Conservation (phyloP, 768 basidiomycete genomes). For the Russula ochroleuca region DNA sequence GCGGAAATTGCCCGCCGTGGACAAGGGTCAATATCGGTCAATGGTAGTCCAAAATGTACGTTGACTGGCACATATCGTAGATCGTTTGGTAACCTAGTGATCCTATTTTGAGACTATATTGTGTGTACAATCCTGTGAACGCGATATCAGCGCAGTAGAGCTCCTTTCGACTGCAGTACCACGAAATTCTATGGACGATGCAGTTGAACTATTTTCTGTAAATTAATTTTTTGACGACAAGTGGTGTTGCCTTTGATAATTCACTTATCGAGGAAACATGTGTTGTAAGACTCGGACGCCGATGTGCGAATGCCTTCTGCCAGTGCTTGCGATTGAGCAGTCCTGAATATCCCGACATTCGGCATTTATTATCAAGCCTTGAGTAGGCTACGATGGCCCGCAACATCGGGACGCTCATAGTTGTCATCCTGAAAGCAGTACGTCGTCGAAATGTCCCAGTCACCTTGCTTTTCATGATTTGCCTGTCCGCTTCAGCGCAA, state of each 20-base stretch:
- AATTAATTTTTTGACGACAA: background rate
- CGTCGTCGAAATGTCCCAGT: constrained; percentile 32
- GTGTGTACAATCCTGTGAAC: too few species aligned
- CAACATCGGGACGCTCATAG: constrained; percentile 90
- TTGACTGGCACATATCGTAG: too few species aligned
- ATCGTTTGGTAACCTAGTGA: too few species aligned
- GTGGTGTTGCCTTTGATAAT: background rate
- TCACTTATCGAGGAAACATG: background rate
- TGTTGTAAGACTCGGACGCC: background rate
- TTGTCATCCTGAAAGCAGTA: constrained; percentile 91
- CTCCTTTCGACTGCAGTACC: too few species aligned
- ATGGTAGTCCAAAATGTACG: too few species aligned
- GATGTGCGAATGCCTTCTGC: background rate
- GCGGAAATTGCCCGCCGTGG: too few species aligned
- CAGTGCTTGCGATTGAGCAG: background rate
- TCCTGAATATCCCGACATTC: background rate
- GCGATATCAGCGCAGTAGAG: too few species aligned
- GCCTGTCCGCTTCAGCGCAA: constrained; percentile 53
- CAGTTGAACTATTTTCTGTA: background rate
- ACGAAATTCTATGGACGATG: too few species aligned
- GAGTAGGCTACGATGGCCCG: constrained; percentile 45
- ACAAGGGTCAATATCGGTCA: too few species aligned
- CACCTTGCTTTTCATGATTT: background rate
- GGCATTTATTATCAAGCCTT: background rate
- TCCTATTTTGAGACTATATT: too few species aligned